Evolutionary conservation across 2,329 filamentous ascomycete species (phyloP).

Genomic region (Graphilbum sp.): DNA sequence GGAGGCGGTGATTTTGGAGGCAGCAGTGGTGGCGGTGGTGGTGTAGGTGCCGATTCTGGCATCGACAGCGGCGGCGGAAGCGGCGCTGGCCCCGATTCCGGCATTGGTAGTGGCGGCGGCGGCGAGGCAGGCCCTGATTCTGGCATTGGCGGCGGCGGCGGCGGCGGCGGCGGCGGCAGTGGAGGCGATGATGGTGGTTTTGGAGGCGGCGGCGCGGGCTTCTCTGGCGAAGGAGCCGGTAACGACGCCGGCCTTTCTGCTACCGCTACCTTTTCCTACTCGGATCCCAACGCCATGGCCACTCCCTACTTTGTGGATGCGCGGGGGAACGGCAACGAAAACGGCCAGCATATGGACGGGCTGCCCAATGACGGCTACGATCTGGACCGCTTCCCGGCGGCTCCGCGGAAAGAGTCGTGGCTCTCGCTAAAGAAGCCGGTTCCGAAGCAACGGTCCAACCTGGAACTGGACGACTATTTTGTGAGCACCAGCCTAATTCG

Average conservation of each 20-base stretch:
- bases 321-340: neutral
- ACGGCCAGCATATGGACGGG: conserved; percentile 1
- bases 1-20: too few species aligned
- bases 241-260: neutral
- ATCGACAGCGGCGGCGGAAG: too few species aligned
- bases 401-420: conserved; percentile 14
- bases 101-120: too few species aligned
- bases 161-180: too few species aligned
- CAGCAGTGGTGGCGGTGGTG: too few species aligned
- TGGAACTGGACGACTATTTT: conserved; percentile 30
- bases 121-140: too few species aligned
- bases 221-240: conserved; percentile 2
- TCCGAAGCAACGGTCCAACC: conserved; percentile 14
- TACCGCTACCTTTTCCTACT: neutral
- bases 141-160: too few species aligned
- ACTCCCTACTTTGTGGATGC: conserved; percentile 2
- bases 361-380: conserved; percentile 4
- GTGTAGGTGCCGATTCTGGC: too few species aligned
- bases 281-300: conserved; percentile 2
- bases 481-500: conserved; percentile 17
- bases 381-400: conserved; percentile 6
- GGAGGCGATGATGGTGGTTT: too few species aligned
- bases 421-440: conserved; percentile 15
- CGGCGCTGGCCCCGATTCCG: too few species aligned
- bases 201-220: too few species aligned